These are phyloP conservation scores for Monilinia aucupariae DNA, from an alignment of 2,329 filamentous ascomycete genomes.

Conservation along the genomic window DNA sequence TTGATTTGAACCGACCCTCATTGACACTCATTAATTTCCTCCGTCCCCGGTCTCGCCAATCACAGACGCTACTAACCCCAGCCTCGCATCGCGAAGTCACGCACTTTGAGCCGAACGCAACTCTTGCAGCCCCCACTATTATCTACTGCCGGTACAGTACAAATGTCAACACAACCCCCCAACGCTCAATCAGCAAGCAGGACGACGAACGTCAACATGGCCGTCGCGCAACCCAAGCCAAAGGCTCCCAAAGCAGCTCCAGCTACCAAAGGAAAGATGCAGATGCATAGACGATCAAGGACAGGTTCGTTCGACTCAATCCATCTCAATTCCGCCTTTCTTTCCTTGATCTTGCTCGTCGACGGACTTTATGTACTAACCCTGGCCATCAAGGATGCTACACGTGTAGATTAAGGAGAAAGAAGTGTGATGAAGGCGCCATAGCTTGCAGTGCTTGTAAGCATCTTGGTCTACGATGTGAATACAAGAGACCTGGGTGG, in stretches of 20 bases:
- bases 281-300: conserved; percentile 90
- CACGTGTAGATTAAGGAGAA: conserved; percentile 60
- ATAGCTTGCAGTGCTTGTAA: conserved; percentile 62
- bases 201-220: conserved; percentile 44
- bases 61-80: conserved; percentile 12
- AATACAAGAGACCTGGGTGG: conserved; percentile 96
- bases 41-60: conserved; percentile 36
- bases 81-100: conserved; percentile 17
- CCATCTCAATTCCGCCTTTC: conserved; percentile 41
- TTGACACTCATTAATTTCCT: conserved; percentile 38
- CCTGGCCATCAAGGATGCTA: conserved; percentile 51
- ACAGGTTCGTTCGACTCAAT: conserved; percentile 63
- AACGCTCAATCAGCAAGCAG: conserved; percentile 42
- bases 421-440: conserved; percentile 63
- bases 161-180: conserved; percentile 64
- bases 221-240: conserved; percentile 55
- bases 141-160: conserved; percentile 32
- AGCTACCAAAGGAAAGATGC: conserved; percentile 63
- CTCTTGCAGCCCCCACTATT: conserved; percentile 27
- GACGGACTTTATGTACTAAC: conserved; percentile 45
- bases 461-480: conserved; percentile 73
- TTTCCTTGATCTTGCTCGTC: conserved; percentile 35
- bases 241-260: conserved; percentile 52
- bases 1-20: conserved; percentile 37
- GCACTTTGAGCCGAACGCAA: conserved; percentile 16